A percentile compares a stretch with the other conserved stretches of the same genome.
Conservation (phyloP, 495 filamentous ascomycete species). For the Hypoxylon fuscum region DNA sequence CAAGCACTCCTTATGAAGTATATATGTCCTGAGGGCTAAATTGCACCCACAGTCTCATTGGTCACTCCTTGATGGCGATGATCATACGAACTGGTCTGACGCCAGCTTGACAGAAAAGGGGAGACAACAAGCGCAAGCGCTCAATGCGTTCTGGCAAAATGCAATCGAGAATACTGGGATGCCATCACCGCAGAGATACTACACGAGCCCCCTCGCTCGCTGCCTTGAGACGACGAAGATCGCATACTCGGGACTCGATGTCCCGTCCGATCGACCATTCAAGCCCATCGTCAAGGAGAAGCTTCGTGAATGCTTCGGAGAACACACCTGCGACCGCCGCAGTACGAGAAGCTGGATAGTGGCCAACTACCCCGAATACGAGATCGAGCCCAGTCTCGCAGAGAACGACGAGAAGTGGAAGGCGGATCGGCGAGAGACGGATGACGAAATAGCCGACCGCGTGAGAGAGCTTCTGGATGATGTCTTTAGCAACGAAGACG, state of each 20-base stretch:
- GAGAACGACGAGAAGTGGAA: slow-evolving; percentile 71
- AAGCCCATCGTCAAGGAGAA: slow-evolving; percentile 73
- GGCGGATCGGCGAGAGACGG: slow-evolving; percentile 40
- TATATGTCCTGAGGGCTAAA: neutral
- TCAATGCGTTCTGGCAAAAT: slow-evolving; percentile 70
- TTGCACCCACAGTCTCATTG: slow-evolving; percentile 62
- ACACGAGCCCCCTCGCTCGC: slow-evolving; percentile 73
- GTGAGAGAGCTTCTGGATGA: slow-evolving; percentile 40
- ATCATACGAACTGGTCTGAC: slow-evolving; percentile 72
- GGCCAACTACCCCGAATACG: slow-evolving; percentile 64
- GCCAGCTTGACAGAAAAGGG: slow-evolving; percentile 71
- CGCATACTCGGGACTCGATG: slow-evolving; percentile 58
- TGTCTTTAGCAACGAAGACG: slow-evolving; percentile 40
- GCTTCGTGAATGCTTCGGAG: slow-evolving; percentile 74
- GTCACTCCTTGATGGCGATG: slow-evolving; percentile 74
- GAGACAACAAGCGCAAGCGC: slow-evolving; percentile 66
- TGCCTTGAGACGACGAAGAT: slow-evolving; percentile 71
- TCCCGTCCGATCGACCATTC: slow-evolving; percentile 53
- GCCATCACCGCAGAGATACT: slow-evolving; percentile 71
- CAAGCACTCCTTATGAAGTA: neutral
- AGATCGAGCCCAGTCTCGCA: slow-evolving; percentile 69
- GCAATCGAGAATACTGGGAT: slow-evolving; percentile 62
- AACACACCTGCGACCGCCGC: slow-evolving; percentile 84
- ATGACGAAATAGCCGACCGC: slow-evolving; percentile 38
- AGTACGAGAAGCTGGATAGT: slow-evolving; percentile 65